Conservation (phyloP, 805 yeast species). For the Wickerhamiella shivajii region DNA sequence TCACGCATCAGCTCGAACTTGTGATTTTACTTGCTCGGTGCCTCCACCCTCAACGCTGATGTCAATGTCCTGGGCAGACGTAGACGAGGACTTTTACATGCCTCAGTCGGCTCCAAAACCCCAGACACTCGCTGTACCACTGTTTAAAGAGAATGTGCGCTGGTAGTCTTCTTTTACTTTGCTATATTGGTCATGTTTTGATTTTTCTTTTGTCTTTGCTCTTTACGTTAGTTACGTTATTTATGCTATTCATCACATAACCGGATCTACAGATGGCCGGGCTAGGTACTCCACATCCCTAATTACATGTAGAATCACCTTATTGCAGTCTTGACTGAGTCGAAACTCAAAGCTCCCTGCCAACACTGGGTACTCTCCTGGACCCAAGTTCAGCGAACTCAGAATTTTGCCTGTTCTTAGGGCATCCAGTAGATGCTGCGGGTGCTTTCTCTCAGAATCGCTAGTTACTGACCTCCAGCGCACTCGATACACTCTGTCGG, state of each 20-base stretch:
- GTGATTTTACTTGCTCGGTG: no score
- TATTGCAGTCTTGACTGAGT: conserved; percentile 18
- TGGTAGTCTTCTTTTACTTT: no score
- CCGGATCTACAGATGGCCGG: conserved; percentile 17
- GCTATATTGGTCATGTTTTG: no score
- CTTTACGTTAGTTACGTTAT: background rate
- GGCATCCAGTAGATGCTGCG: no score
- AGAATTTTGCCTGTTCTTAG: conserved; percentile 14
- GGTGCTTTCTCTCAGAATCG: no score
- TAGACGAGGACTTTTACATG: conserved; percentile 8
- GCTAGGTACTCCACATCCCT: conserved; percentile 24
- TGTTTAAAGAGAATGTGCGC: no score
- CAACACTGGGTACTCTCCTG: conserved; percentile 24
- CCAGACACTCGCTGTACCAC: no score
- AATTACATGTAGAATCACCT: conserved; percentile 20
- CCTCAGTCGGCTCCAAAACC: no score
- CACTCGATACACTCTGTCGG: conserved; percentile 13
- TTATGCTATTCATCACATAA: no score
- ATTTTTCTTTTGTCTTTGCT: no score
- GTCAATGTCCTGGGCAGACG: conserved; percentile 9
- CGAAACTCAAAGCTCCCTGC: conserved; percentile 26
- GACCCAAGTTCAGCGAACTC: conserved; percentile 19
- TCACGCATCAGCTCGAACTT: no score
- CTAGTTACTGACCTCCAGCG: conserved; percentile 19
- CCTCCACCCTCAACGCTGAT: background rate